These are phyloP conservation scores for Deuterostichococcus epilithicus DNA, from an alignment of 139 green algal genomes.

Conservation along the genomic window DNA sequence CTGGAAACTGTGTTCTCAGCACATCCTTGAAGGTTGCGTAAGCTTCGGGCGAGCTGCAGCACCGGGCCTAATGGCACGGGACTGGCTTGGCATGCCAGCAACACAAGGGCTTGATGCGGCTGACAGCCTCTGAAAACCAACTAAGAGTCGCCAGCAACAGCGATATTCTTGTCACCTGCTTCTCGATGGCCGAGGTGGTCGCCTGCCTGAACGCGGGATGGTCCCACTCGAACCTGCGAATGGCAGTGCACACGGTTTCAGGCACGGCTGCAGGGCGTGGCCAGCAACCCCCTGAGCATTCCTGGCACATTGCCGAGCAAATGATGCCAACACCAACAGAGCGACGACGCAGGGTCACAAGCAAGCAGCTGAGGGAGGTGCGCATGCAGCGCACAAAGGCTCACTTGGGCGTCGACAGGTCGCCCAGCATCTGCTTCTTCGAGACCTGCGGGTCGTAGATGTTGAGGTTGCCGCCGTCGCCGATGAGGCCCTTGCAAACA, in stretches of 20 bases:
- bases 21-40: too few species aligned
- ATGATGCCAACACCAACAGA: too few species aligned
- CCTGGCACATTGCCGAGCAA: too few species aligned
- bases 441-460: slow-evolving; percentile 93
- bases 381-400: too few species aligned
- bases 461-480: slow-evolving; percentile 53
- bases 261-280: too few species aligned
- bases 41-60: too few species aligned
- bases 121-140: neutral
- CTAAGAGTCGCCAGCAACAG: neutral
- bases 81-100: too few species aligned
- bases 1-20: too few species aligned
- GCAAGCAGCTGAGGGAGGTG: too few species aligned
- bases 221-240: slow-evolving; percentile 84
- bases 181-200: slow-evolving; percentile 30
- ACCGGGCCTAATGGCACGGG: too few species aligned
- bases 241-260: neutral
- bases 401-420: slow-evolving; percentile 71
- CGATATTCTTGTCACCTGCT: neutral
- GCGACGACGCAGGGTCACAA: too few species aligned
- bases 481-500: slow-evolving; percentile 78
- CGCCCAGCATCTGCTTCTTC: slow-evolving; percentile 74
- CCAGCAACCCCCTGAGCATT: too few species aligned
- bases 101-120: neutral
- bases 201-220: slow-evolving; percentile 44